Conservation (phyloP, 768 basidiomycete genomes). For the Tricholoma sp. region DNA sequence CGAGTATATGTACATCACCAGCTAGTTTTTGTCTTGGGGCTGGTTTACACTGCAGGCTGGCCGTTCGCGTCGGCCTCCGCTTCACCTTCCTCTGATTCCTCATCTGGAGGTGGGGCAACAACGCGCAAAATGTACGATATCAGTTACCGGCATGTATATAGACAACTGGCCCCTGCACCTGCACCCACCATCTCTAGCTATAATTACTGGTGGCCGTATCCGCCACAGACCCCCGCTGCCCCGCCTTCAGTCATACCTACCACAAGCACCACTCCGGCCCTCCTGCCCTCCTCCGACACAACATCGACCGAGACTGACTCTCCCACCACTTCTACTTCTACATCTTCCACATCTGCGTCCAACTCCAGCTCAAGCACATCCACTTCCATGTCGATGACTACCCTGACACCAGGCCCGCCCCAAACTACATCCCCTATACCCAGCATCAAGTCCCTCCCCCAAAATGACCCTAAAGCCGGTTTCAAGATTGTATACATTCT, state of each 20-base stretch:
- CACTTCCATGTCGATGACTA: constrained; percentile 8
- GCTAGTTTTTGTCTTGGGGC: background rate
- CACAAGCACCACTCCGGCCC: background rate
- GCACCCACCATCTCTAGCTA: background rate
- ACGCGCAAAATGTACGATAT: constrained; percentile 8
- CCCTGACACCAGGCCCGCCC: constrained; percentile 8
- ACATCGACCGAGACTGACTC: background rate
- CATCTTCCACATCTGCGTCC: constrained; percentile 4
- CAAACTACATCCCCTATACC: constrained; percentile 5
- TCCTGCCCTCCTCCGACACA: constrained; percentile 1
- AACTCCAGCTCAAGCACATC: constrained; percentile 7
- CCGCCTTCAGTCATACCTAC: background rate
- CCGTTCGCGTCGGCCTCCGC: constrained; percentile 6
- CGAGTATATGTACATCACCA: background rate
- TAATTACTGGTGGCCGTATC: constrained; percentile 1
- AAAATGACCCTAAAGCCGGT: constrained; percentile 1
- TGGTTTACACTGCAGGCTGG: constrained; percentile 1
- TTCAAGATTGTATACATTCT: constrained; percentile 19
- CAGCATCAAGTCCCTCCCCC: background rate
- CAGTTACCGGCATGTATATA: constrained; percentile 5
- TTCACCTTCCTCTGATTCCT: background rate
- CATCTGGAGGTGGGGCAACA: background rate
- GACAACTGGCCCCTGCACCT: background rate
- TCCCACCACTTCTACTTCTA: background rate
- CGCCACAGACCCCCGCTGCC: background rate